Conservation (phyloP, 2,329 filamentous ascomycete genomes). For the Clarireedia paspali region DNA sequence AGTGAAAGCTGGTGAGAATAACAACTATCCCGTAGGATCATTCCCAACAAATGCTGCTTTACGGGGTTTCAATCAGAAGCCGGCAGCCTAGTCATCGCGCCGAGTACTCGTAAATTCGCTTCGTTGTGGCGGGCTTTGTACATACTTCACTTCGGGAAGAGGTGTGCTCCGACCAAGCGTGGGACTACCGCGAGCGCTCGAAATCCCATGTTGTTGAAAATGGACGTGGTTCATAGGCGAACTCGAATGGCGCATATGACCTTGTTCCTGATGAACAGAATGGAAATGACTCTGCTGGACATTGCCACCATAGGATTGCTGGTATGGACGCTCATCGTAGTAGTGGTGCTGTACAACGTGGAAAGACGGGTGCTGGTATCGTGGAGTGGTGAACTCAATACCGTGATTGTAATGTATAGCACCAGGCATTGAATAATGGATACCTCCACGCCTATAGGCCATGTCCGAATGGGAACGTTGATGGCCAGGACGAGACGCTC, state of each 20-base stretch:
- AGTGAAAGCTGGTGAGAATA: too few species aligned
- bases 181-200: background rate
- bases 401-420: background rate
- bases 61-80: too few species aligned
- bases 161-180: background rate
- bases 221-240: background rate
- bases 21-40: too few species aligned
- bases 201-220: background rate
- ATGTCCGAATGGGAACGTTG: constrained; percentile 28
- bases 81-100: too few species aligned
- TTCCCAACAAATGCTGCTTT: too few species aligned
- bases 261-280: background rate
- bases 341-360: background rate
- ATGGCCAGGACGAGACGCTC: constrained; percentile 13
- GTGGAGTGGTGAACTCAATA: background rate
- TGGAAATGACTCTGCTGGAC: background rate
- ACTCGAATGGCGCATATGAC: background rate
- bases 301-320: background rate
- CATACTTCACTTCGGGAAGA: background rate
- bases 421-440: background rate
- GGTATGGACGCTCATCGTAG: background rate
- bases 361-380: background rate
- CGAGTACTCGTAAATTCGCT: too few species aligned
- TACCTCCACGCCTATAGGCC: background rate
- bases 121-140: too few species aligned